Evolutionary conservation across 345 rosid genomes (phyloP).

Genomic region (Eucalyptus sp.): DNA sequence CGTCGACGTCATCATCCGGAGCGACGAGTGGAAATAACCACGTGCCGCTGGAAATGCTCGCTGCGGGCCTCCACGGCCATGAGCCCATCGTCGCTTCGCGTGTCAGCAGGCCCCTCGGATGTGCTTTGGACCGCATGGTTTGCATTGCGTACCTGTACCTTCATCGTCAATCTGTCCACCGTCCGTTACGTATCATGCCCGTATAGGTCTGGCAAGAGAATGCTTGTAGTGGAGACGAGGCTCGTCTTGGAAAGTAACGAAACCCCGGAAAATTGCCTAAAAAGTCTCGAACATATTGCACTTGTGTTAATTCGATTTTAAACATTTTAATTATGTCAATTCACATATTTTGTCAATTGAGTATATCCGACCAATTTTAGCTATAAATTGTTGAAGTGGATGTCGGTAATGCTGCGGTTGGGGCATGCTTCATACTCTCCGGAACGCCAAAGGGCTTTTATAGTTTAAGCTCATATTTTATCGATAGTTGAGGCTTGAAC

Average conservation of each 20-base stretch:
- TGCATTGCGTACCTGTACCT: not conserved
- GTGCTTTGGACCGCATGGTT: not conserved
- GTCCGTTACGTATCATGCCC: not conserved
- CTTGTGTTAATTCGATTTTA: no score
- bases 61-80: not conserved
- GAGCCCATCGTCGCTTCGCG: not conserved
- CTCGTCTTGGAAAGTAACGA: not conserved
- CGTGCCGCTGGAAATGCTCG: not conserved
- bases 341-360: accelerated
- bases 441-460: accelerated
- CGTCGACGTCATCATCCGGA: not conserved
- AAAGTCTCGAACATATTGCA: accelerated
- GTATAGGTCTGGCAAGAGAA: not conserved
- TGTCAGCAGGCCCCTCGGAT: not conserved
- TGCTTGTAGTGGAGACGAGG: not conserved
- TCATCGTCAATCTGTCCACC: not conserved
- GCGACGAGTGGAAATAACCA: not conserved
- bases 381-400: not conserved
- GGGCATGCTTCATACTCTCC: no score
- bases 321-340: not conserved
- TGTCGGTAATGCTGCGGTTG: accelerated
- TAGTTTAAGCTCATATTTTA: no score
- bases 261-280: not conserved
- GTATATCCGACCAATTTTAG: no score
- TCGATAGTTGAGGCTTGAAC: no score